Evolutionary conservation across 176 grass and related monocot species (phyloP).

Genomic region (Paspalum notatum): DNA sequence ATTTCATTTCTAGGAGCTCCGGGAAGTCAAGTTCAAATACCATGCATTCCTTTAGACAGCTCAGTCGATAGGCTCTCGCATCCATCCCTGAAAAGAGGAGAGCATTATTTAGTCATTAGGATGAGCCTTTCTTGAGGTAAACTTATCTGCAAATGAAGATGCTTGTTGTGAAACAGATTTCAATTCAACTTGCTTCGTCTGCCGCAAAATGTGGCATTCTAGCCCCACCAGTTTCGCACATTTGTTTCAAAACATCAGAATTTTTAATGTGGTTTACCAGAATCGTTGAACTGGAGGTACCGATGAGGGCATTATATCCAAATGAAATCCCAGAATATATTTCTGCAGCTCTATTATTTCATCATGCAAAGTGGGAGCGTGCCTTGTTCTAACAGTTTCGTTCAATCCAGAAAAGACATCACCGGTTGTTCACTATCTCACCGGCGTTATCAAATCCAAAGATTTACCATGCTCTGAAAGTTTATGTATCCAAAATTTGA

Average conservation of each 20-base stretch:
- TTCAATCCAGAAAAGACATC: constrained; percentile 3
- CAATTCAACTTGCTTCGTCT: not conserved
- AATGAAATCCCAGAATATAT: not conserved
- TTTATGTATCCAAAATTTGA: constrained; percentile 2
- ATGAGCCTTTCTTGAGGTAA: not conserved
- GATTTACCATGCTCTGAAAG: not conserved
- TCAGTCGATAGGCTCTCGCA: constrained; percentile 80
- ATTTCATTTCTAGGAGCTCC: constrained; percentile 77
- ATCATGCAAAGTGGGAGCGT: not conserved
- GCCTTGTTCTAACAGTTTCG: not conserved
- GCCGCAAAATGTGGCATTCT: not conserved
- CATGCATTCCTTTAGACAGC: constrained; percentile 70
- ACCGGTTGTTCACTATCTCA: not conserved
- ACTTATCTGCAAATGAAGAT: constrained; percentile 20
- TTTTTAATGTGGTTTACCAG: not conserved
- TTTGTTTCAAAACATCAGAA: constrained; percentile 3
- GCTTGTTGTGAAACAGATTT: constrained; percentile 19
- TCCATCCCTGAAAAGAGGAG: constrained; percentile 69
- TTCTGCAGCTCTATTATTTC: not conserved
- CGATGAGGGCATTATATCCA: not conserved
- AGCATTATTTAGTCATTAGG: constrained; percentile 13
- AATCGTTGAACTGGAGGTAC: not conserved
- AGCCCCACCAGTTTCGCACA: not conserved
- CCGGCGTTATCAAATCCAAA: not conserved
- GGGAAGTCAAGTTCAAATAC: constrained; percentile 93